Percentiles rank a stretch among this genome's conserved stretches.
Conservation (phyloP, 495 filamentous ascomycete species). For the Podospora tetraspora region DNA sequence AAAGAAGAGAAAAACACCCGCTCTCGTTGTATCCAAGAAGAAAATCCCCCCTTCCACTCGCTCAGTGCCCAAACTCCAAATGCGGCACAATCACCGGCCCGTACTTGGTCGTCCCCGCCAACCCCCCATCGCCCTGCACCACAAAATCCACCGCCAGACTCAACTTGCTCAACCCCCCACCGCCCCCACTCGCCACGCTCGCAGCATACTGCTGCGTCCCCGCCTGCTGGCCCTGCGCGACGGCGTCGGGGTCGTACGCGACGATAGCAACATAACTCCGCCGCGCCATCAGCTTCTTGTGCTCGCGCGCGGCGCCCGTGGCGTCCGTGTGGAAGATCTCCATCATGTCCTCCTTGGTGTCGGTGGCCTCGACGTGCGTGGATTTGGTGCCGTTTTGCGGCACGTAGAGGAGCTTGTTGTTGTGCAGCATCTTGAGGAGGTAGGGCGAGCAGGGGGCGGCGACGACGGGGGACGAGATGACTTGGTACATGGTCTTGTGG, state of each 20-base stretch:
- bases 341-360: conserved; percentile 99
- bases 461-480: conserved; percentile 87
- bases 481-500: conserved; percentile 99
- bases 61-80: conserved; percentile 71
- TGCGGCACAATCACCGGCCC: conserved; percentile 93
- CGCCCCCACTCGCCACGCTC: conserved; percentile 24
- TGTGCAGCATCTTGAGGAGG: conserved; percentile 87
- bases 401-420: conserved; percentile 83
- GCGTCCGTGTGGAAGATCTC: conserved; percentile 95
- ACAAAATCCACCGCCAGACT: conserved; percentile 95
- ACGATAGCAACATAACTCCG: conserved; percentile 94
- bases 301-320: conserved; percentile 69
- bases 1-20: neutral
- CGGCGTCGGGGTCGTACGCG: conserved; percentile 81
- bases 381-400: conserved; percentile 86
- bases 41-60: neutral
- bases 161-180: conserved; percentile 54
- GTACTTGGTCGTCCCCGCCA: conserved; percentile 82
- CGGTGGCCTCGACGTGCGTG: conserved; percentile 51
- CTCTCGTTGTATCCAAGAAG: neutral
- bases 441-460: conserved; percentile 79
- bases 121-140: conserved; percentile 84
- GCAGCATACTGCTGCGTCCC: conserved; percentile 23
- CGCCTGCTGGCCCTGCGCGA: conserved; percentile 47
- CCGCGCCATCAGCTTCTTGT: conserved; percentile 84